Conservation (phyloP, 139 green algal genomes). For the Mychonastes homosphaera region DNA sequence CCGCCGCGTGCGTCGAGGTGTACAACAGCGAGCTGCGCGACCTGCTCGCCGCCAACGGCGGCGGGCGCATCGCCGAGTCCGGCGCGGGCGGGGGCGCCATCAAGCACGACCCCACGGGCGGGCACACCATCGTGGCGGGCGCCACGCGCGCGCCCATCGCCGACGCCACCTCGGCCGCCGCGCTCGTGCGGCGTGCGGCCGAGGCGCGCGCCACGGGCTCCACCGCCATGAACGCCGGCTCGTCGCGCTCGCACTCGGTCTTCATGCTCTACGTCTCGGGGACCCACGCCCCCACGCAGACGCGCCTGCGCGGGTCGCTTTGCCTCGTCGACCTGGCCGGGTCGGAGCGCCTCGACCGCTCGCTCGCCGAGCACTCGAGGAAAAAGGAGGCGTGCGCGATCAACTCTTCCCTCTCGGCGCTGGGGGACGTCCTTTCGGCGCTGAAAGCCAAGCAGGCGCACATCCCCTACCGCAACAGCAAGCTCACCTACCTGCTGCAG, state of each 20-base stretch:
- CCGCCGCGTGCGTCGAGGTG: constrained; percentile 86
- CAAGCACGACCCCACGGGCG: constrained; percentile 65
- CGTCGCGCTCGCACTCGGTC: constrained; percentile 77
- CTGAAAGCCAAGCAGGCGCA: constrained; percentile 59
- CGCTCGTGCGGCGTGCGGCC: constrained; percentile 51
- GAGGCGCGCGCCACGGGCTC: constrained; percentile 56
- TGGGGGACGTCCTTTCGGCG: constrained; percentile 82
- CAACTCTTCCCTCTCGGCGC: constrained; percentile 76
- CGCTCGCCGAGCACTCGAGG: constrained; percentile 59
- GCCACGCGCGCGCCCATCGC: constrained; percentile 38
- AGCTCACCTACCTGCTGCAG: constrained; percentile 87
- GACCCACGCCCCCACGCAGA: constrained; percentile 49
- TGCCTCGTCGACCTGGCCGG: constrained; percentile 91
- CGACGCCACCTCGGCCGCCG: constrained; percentile 48
- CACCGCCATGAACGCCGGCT: constrained; percentile 89
- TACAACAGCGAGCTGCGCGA: constrained; percentile 87
- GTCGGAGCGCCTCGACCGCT: constrained; percentile 68
- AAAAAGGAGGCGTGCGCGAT: constrained; percentile 88
- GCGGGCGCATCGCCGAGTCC: constrained; percentile 39
- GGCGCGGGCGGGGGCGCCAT: no score
- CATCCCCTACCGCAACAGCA: constrained; percentile 85
- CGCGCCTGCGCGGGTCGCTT: constrained; percentile 59
- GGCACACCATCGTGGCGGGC: constrained; percentile 58
- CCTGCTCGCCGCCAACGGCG: constrained; percentile 54
- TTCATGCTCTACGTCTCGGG: constrained; percentile 95